A percentile compares a stretch with the other conserved stretches of the same genome.
Conservation (phyloP, 169 alveolate genomes). For the Perkinsus olseni region DNA sequence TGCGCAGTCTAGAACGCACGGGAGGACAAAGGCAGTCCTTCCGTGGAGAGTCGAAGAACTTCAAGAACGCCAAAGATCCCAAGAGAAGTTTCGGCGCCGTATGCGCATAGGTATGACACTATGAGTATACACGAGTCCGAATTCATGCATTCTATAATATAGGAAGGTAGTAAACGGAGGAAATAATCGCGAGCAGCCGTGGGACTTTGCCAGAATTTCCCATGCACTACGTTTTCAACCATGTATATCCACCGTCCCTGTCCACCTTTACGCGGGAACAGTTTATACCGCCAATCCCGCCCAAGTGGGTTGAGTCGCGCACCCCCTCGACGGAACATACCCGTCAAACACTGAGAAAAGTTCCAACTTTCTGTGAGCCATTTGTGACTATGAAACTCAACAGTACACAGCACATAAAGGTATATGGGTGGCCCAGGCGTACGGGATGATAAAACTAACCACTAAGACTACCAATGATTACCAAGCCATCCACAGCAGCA, state of each 20-base stretch:
- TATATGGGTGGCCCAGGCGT: not conserved
- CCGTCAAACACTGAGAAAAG: not conserved
- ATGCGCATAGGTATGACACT: too few relatives aligned
- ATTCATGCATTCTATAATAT: too few relatives aligned
- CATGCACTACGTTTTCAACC: not conserved
- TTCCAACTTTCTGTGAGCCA: not conserved
- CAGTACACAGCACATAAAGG: not conserved
- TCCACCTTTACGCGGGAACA: not conserved
- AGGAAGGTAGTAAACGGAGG: too few relatives aligned
- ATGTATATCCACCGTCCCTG: not conserved
- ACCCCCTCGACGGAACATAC: not conserved
- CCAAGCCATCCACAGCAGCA: not conserved
- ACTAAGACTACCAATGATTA: not conserved
- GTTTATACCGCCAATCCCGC: not conserved
- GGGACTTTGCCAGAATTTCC: too few relatives aligned
- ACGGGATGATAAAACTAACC: not conserved
- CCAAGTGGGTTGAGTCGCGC: not conserved
- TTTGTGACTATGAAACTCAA: not conserved
- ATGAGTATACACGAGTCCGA: too few relatives aligned
- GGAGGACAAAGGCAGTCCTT: too few relatives aligned
- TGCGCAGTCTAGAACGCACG: too few relatives aligned
- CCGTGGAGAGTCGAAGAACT: too few relatives aligned
- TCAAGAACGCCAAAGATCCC: too few relatives aligned
- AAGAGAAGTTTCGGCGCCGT: too few relatives aligned
- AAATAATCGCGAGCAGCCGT: too few relatives aligned